A percentile compares a stretch with the other conserved stretches of the same genome.
phyloP scores from a whole-genome alignment of 208 protist genomes.

The Naegleria lovaniensis region DNA sequence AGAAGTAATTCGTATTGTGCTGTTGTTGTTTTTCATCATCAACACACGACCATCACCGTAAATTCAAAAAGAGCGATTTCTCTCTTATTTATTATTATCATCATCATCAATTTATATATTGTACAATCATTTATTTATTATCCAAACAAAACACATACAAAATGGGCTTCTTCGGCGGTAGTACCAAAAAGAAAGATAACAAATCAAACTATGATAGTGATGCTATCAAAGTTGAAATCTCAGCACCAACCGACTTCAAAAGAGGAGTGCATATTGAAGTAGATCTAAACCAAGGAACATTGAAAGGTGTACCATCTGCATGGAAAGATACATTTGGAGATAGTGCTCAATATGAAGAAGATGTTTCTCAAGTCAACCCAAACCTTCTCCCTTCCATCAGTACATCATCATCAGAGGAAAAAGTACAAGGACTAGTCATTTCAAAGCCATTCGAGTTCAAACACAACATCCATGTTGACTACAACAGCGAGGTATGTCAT shows the following conservation, averaged over 20 bases:
- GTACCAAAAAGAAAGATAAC: background rate
- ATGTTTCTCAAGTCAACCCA: background rate
- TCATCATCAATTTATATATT: too few species aligned
- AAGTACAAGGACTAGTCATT: background rate
- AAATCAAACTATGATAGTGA: background rate
- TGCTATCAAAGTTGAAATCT: background rate
- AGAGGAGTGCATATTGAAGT: slow-evolving; percentile 6
- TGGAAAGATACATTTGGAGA: slow-evolving; percentile 20
- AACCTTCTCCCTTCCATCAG: background rate
- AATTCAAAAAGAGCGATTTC: too few species aligned
- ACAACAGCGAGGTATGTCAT: background rate
- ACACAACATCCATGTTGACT: slow-evolving; percentile 1
- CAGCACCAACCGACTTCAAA: background rate
- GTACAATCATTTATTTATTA: background rate
- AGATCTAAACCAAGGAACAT: background rate
- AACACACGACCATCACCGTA: too few species aligned
- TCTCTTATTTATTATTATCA: too few species aligned
- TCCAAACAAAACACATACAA: background rate
- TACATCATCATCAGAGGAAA: background rate
- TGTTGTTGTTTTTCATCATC: too few species aligned
- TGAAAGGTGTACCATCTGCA: background rate
- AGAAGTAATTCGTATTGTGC: too few species aligned
- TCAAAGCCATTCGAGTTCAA: slow-evolving; percentile 8
- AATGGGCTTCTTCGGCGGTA: background rate
- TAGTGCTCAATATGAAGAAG: slow-evolving; percentile 12